Evolutionary conservation across 2,329 filamentous ascomycete genomes (phyloP).

Genomic region (Cladosporium oxysporum): DNA sequence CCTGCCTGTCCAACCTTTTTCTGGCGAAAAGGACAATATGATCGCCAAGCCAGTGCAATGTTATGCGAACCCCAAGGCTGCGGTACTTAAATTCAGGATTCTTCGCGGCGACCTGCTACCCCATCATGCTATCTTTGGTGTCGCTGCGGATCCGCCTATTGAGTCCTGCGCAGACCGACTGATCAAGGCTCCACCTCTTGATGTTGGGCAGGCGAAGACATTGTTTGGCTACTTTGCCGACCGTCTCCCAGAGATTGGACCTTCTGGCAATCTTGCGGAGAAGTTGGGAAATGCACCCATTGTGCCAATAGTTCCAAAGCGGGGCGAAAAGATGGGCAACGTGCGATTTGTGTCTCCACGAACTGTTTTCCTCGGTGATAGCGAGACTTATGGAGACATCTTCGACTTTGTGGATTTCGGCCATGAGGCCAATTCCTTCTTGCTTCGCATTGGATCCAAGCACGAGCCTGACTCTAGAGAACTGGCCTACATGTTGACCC

Average conservation of each 20-base stretch:
- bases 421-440: constrained; percentile 79
- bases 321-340: constrained; percentile 30
- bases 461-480: constrained; percentile 85
- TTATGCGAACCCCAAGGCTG: constrained; percentile 76
- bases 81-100: constrained; percentile 78
- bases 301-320: constrained; percentile 61
- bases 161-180: constrained; percentile 73
- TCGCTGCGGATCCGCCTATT: constrained; percentile 78
- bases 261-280: constrained; percentile 55
- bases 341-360: constrained; percentile 66
- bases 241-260: constrained; percentile 71
- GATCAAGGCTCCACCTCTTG: constrained; percentile 69
- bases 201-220: constrained; percentile 64
- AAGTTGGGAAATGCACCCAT: constrained; percentile 67
- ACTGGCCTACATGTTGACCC: constrained; percentile 79
- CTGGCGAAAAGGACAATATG: constrained; percentile 47
- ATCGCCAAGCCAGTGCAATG: constrained; percentile 75
- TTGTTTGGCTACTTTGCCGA: constrained; percentile 83
- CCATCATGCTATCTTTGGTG: constrained; percentile 84
- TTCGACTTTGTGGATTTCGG: constrained; percentile 98
- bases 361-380: constrained; percentile 76
- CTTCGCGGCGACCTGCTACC: constrained; percentile 73
- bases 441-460: constrained; percentile 87
- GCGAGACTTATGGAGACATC: constrained; percentile 77
- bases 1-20: constrained; percentile 75